Evolutionary conservation across 495 filamentous ascomycete genomes (phyloP), one percentile per base, ranked within the genome.

Genomic region (Letharia columbiana): DNA sequence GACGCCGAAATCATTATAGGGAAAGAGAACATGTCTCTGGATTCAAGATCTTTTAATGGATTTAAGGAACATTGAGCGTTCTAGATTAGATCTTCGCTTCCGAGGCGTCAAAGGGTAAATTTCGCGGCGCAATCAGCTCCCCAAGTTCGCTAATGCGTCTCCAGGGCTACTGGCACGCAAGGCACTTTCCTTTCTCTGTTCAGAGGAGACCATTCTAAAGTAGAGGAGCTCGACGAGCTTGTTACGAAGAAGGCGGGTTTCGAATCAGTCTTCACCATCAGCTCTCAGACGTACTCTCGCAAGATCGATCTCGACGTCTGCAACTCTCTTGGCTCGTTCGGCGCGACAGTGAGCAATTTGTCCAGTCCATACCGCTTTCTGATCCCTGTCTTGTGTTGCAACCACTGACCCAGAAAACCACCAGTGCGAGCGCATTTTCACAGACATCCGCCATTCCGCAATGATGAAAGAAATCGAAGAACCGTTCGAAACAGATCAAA

Each of bases 211-310:
- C 82, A 87, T 67, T 77, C 77, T 49, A 96, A 96, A 78, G 85
- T 91, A 39, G 88, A 94, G 69, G 74, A 86, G 69, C 80, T 93
- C 4, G 75, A 84, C 67, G 83, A 88, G 70, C 82, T 95, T 8
- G 83, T 98, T 45, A 91, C 87, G 64, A 73, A 91, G 75, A 95
- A 96, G 76, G 87, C 90, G 59, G 92, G 91, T 15, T 98, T 98
- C 77, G 69, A 66, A 62, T 84, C 80, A 31, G 82, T 84, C 47
- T 96, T 89, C 74, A 80, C 81, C 67, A 88, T 94, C 62, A 89
- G 88, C 33, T 86, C 83, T 66, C 91, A 96, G 75, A 91, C 88
- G n/a, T 88, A 89, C 73, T 86, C 90, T 6, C 83, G 93, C 45
- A 93, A 95, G 76, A 87, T 96, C 62, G 93, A 98, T 70, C 80